phyloP scores from a whole-genome alignment of 169 alveolate species.

The Amoebophrya sp. region DNA sequence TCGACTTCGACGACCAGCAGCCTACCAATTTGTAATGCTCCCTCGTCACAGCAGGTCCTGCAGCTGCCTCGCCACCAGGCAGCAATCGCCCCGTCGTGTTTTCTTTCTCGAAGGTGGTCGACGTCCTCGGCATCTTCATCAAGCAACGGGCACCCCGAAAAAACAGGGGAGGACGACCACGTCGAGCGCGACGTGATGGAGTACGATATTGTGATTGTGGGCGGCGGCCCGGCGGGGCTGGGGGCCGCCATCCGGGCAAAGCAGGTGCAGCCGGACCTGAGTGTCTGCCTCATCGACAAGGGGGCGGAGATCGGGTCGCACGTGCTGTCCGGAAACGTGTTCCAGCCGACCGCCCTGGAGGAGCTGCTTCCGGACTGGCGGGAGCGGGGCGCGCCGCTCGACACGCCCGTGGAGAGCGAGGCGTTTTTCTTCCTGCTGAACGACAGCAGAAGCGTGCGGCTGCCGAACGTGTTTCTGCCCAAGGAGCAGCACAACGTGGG shows the following conservation, averaged over 20 bases:
- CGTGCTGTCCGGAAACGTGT: conserved; percentile 58
- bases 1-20: no score
- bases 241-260: conserved; percentile 56
- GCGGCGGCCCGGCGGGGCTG: conserved; percentile 75
- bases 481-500: conserved; percentile 26
- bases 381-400: conserved; percentile 5
- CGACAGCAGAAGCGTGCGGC: neutral
- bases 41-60: no score
- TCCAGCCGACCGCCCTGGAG: conserved; percentile 49
- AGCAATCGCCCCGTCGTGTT: no score
- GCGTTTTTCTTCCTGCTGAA: neutral
- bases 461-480: neutral
- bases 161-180: no score
- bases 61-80: no score
- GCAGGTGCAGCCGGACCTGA: conserved; percentile 33
- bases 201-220: conserved; percentile 54
- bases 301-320: conserved; percentile 60
- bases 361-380: conserved; percentile 61
- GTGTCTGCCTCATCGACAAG: conserved; percentile 58
- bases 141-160: no score
- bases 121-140: no score
- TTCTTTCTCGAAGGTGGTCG: no score
- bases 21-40: no score
- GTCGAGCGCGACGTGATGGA: conserved; percentile 39
- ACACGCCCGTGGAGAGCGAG: neutral